A percentile compares a stretch with the other conserved stretches of the same genome.
Evolutionary conservation across 1,139 yeast species (phyloP).

Genomic region (Scheffersomyces titani): DNA sequence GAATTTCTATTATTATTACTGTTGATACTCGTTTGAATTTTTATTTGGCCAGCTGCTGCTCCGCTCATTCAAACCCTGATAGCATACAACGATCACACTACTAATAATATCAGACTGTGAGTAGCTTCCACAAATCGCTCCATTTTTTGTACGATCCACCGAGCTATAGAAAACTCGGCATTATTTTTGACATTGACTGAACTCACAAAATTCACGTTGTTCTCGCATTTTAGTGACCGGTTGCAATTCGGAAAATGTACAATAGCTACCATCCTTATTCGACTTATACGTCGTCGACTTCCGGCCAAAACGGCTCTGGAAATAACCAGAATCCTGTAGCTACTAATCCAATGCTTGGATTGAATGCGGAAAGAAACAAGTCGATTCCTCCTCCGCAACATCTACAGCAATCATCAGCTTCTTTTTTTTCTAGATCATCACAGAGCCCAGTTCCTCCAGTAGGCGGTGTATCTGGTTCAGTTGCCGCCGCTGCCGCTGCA

Average conservation of each 20-base stretch:
- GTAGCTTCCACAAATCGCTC: neutral
- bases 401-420: conserved; percentile 3
- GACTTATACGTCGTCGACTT: neutral
- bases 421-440: conserved; percentile 6
- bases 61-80: neutral
- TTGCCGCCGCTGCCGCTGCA: neutral
- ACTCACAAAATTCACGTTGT: neutral
- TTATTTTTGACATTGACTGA: neutral
- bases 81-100: neutral
- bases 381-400: conserved; percentile 5
- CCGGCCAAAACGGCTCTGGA: neutral
- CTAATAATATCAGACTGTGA: neutral
- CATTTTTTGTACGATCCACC: neutral
- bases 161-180: neutral
- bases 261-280: neutral
- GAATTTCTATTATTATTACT: neutral
- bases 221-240: neutral
- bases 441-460: conserved; percentile 7
- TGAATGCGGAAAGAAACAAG: conserved; percentile 2
- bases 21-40: neutral
- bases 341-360: neutral
- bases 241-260: neutral
- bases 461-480: neutral
- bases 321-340: neutral
- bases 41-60: neutral